Base-by-base conservation (phyloP, 2,329 filamentous ascomycete genomes). In the Coniella lustricola region DNA sequence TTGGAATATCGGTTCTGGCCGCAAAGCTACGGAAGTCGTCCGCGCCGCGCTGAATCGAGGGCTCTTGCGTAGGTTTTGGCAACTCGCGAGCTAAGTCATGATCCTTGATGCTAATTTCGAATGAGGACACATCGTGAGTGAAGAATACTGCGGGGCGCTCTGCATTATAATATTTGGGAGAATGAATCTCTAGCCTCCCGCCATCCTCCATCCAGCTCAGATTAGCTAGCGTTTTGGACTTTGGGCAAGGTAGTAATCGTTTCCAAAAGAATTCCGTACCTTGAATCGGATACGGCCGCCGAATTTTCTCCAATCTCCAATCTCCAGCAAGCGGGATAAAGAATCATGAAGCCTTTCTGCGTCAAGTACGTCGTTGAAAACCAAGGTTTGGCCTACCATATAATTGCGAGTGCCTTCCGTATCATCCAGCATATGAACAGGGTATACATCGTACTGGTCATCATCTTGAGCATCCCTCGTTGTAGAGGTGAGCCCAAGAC, bases 311-410 rank as follows among this genome's bases (percentile, higher is more conserved):
- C 72, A 75, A 32, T 67, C 65, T 7, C 64, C 66, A 18, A 63
- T 62, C 21, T 65, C 60, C 4, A 73, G 51, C 17, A 74, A 53
- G 22, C 57, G 59, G 17, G 60, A 59, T 13, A 74, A 53, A 2
- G 68, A 59, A 3, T 44, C 29, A 10, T 61, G 59, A 14, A 75
- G 59, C 41, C 63, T 68, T 4, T 66, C 54, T 5, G 60, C 51
- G 41, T 74, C 69, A 3, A 75, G 59, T 3, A 72, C 67, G 52
- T 72, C 63, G 44, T 72, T 63, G 44, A 71, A 72, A 3, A 60
- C 56, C 52, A 70, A 57, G 3, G 59, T 59, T 48, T 45, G 48
- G 13, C n/a, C 40, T 18, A 50, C 37, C 25, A 54, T 33, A 31
- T 46, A 32, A 8, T 33, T 38, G 3, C 52, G 50, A 33, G 36